phyloP scores from a whole-genome alignment of 2,329 filamentous ascomycete genomes.

The Fusarium albosuccineum region DNA sequence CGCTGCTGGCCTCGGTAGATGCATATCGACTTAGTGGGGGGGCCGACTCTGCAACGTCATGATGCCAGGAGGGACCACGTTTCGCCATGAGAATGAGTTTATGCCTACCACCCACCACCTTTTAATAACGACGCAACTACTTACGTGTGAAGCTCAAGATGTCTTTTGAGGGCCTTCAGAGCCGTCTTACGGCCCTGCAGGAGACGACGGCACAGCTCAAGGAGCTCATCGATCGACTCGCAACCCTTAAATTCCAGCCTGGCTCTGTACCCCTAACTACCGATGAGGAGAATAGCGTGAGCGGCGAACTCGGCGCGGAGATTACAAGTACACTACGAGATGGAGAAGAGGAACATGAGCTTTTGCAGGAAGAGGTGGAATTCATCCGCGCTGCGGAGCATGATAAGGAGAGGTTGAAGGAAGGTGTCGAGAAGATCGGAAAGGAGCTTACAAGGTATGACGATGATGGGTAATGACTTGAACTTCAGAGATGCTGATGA shows the following conservation, averaged over 20 bases:
- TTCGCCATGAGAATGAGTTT: constrained; percentile 32
- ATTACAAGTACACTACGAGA: constrained; percentile 84
- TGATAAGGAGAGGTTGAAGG: constrained; percentile 74
- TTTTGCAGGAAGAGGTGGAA: constrained; percentile 81
- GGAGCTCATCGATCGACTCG: constrained; percentile 71
- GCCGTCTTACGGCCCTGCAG: constrained; percentile 71
- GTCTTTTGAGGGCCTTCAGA: constrained; percentile 72
- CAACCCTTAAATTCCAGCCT: constrained; percentile 69
- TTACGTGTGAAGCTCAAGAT: constrained; percentile 49
- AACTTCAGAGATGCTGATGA: constrained; percentile 12
- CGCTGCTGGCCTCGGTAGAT: constrained; percentile 31
- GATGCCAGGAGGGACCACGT: constrained; percentile 42
- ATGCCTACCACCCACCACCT: constrained; percentile 4
- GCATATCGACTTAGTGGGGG: constrained; percentile 45
- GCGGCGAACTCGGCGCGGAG: constrained; percentile 81
- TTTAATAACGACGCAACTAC: background rate
- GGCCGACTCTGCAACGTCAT: constrained; percentile 42
- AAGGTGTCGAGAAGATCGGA: constrained; percentile 74
- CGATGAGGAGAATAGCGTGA: constrained; percentile 65
- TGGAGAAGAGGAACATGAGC: constrained; percentile 85
- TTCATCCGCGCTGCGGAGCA: constrained; percentile 70
- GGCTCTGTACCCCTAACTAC: constrained; percentile 66
- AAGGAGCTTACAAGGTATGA: constrained; percentile 78
- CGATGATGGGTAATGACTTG: background rate
- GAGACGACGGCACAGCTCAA: constrained; percentile 71